Evolutionary conservation across 768 basidiomycete species (phyloP).

Genomic region (Fistulinella prunicolor): DNA sequence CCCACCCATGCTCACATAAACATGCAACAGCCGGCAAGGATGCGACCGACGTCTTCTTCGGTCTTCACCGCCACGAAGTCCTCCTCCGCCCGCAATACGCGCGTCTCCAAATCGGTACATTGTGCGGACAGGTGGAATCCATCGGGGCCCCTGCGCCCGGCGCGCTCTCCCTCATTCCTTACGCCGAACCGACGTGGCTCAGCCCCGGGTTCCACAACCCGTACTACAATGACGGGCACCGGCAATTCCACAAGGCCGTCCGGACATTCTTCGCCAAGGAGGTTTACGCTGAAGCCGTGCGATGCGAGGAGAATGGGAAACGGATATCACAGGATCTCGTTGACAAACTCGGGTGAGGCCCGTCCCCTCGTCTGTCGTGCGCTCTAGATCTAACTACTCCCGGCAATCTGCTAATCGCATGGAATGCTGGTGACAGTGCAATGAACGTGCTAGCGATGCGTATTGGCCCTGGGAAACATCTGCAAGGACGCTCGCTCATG

Average conservation of each 20-base stretch:
- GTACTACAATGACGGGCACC: slow-evolving; percentile 75
- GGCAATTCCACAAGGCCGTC: slow-evolving; percentile 70
- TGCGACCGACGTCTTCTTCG: slow-evolving; percentile 79
- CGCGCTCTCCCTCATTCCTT: slow-evolving; percentile 72
- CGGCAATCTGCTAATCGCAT: not conserved
- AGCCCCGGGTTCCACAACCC: slow-evolving; percentile 63
- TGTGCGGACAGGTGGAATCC: slow-evolving; percentile 53
- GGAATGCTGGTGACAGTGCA: slow-evolving; percentile 42
- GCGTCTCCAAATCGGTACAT: slow-evolving; percentile 63
- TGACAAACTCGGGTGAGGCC: slow-evolving; percentile 78
- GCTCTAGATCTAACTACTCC: too few relatives aligned
- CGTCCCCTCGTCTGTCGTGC: too few relatives aligned
- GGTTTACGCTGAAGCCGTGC: slow-evolving; percentile 68
- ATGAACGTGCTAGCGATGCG: slow-evolving; percentile 64
- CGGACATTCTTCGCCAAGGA: slow-evolving; percentile 76
- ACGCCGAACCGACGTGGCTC: slow-evolving; percentile 86
- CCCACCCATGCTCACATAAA: not conserved
- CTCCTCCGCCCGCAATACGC: slow-evolving; percentile 70
- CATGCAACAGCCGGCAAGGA: slow-evolving; percentile 59
- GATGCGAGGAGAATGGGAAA: slow-evolving; percentile 86
- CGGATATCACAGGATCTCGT: slow-evolving; percentile 80
- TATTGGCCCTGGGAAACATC: slow-evolving; percentile 78
- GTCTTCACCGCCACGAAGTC: slow-evolving; percentile 81
- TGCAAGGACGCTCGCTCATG: slow-evolving; percentile 78
- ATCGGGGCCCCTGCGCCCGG: slow-evolving; percentile 57